These are phyloP conservation scores for Volvariella volvacea DNA, from an alignment of 1,284 basidiomycete species.

Conservation along the genomic window DNA sequence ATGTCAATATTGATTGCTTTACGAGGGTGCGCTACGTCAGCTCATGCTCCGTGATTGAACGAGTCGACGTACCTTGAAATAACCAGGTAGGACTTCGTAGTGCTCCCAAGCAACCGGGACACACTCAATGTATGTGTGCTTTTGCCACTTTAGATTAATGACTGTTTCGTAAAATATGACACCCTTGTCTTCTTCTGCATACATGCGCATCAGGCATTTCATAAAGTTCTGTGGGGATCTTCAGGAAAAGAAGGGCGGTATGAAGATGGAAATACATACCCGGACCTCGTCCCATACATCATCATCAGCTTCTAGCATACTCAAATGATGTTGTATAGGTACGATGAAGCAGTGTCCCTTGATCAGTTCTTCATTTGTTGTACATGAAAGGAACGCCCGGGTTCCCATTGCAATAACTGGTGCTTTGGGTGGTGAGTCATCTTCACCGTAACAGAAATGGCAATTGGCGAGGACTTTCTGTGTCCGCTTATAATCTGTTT, in stretches of 20 bases:
- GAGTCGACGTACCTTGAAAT: constrained; percentile 68
- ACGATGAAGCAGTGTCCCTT: constrained; percentile 92
- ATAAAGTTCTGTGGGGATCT: constrained; percentile 79
- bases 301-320: constrained; percentile 90
- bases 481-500: constrained; percentile 86
- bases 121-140: constrained; percentile 90
- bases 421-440: constrained; percentile 78
- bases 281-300: constrained; percentile 97
- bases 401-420: constrained; percentile 89
- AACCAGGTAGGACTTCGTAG: constrained; percentile 83
- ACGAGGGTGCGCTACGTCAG: constrained; percentile 5
- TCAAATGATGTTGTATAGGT: constrained; percentile 90
- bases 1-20: constrained; percentile 75
- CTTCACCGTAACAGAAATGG: constrained; percentile 84
- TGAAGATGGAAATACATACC: constrained; percentile 39
- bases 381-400: constrained; percentile 84
- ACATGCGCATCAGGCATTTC: constrained; percentile 97
- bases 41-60: neutral
- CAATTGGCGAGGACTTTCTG: constrained; percentile 87
- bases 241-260: constrained; percentile 5
- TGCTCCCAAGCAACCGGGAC: constrained; percentile 84
- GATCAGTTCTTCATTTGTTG: constrained; percentile 79
- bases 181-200: constrained; percentile 81
- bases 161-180: constrained; percentile 95
- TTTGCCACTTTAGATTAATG: constrained; percentile 78